A percentile compares a stretch with the other conserved stretches of the same genome.
phyloP scores from a whole-genome alignment of 768 basidiomycete genomes.

The Leccinum subgranulosum region DNA sequence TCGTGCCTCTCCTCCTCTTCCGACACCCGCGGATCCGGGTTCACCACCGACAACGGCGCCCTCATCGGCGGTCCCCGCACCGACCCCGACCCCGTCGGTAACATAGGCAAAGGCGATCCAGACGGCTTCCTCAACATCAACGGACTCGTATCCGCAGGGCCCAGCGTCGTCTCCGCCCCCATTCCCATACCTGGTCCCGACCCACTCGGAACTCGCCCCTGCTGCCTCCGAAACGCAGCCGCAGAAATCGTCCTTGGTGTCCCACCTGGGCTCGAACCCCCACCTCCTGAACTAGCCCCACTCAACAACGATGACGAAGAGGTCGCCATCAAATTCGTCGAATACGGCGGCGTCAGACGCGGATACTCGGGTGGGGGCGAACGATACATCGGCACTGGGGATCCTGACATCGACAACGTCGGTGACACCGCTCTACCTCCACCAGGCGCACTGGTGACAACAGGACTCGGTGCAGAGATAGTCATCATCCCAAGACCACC shows the following conservation, averaged over 20 bases:
- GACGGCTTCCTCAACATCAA: slow-evolving; percentile 47
- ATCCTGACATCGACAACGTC: background rate
- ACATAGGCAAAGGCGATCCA: slow-evolving; percentile 31
- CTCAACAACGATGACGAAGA: slow-evolving; percentile 36
- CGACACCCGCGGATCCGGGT: slow-evolving; percentile 24
- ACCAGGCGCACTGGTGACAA: too few species aligned
- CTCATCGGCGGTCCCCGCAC: slow-evolving; percentile 4
- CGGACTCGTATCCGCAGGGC: slow-evolving; percentile 44
- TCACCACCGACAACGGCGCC: slow-evolving; percentile 24
- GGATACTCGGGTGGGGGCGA: slow-evolving; percentile 48
- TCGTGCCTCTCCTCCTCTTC: slow-evolving; percentile 34
- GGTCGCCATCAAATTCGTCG: slow-evolving; percentile 27
- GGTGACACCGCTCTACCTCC: too few species aligned
- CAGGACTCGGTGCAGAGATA: too few species aligned
- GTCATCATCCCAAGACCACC: too few species aligned
- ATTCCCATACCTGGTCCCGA: slow-evolving; percentile 1
- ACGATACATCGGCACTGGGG: slow-evolving; percentile 6
- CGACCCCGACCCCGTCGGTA: background rate
- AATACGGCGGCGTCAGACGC: slow-evolving; percentile 33
- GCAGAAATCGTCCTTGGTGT: slow-evolving; percentile 64
- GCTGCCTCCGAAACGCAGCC: slow-evolving; percentile 66
- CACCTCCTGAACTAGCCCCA: background rate
- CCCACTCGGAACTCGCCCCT: slow-evolving; percentile 31
- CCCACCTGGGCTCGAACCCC: slow-evolving; percentile 26
- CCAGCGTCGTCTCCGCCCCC: background rate